Evolutionary conservation across 441 rosid genomes (phyloP).

Genomic region (Gossypium laxum): DNA sequence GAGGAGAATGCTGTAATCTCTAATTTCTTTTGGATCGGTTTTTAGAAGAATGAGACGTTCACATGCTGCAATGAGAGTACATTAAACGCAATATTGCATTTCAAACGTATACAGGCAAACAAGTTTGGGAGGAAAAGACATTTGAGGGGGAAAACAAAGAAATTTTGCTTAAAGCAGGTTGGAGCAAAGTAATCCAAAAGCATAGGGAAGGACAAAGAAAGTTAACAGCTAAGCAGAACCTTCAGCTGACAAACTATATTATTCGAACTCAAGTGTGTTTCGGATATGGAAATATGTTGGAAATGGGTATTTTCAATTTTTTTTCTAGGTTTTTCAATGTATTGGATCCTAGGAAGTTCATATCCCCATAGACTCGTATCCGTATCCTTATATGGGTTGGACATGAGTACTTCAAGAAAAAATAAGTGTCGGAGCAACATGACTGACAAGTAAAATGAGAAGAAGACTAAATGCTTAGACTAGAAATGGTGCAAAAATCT

Average conservation of each 20-base stretch:
- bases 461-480: not conserved
- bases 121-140: not conserved
- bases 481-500: too few relatives aligned
- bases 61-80: conserved; percentile 32
- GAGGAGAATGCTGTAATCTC: conserved; percentile 60
- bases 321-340: not conserved
- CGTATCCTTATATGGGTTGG: too few relatives aligned
- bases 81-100: not conserved
- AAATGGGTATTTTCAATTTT: not conserved
- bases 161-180: not conserved
- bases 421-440: too few relatives aligned
- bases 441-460: not conserved
- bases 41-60: conserved; percentile 50
- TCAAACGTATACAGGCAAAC: not conserved
- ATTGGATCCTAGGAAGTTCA: too few relatives aligned
- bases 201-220: not conserved
- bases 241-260: not conserved
- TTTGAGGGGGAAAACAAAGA: not conserved
- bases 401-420: too few relatives aligned
- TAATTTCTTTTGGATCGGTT: conserved; percentile 40
- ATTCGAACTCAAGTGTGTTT: not conserved
- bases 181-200: not conserved
- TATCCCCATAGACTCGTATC: too few relatives aligned
- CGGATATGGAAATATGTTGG: not conserved
- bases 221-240: not conserved